These are phyloP conservation scores for Gillenia trifoliata DNA, from an alignment of 306 rosid species.

Conservation along the genomic window DNA sequence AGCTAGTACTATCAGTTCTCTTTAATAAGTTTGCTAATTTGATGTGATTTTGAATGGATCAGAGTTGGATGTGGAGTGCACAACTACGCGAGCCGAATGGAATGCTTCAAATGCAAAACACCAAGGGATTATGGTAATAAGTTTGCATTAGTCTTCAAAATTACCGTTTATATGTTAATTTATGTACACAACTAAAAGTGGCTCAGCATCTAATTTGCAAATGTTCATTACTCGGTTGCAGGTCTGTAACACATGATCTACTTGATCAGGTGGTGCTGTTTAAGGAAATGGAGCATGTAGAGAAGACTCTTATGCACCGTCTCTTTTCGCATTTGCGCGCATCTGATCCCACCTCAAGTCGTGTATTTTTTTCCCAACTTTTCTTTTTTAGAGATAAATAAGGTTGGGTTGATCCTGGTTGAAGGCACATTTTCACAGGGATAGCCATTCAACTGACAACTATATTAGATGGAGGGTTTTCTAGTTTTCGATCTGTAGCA, in stretches of 20 bases:
- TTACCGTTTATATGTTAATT: background rate
- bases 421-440: constrained; percentile 32
- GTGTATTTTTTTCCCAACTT: constrained; percentile 1
- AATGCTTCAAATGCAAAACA: constrained; percentile 78
- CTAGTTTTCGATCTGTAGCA: constrained; percentile 27
- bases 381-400: constrained; percentile 18
- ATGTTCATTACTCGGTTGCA: constrained; percentile 16
- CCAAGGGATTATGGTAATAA: constrained; percentile 55
- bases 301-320: background rate
- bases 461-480: constrained; percentile 22
- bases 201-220: constrained; percentile 14
- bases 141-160: constrained; percentile 8
- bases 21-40: constrained; percentile 4
- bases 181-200: background rate
- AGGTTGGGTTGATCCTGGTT: constrained; percentile 31
- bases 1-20: no score
- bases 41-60: constrained; percentile 16
- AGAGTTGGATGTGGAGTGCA: constrained; percentile 86
- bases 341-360: constrained; percentile 21
- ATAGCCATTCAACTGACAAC: constrained; percentile 21
- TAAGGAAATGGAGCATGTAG: constrained; percentile 27
- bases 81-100: constrained; percentile 85
- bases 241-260: constrained; percentile 24
- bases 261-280: constrained; percentile 44
- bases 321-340: constrained; percentile 2